Percentiles rank a stretch among this genome's conserved stretches.
Evolutionary conservation across 1,284 basidiomycete species (phyloP).

Genomic region (Heterobasidion parviporum): DNA sequence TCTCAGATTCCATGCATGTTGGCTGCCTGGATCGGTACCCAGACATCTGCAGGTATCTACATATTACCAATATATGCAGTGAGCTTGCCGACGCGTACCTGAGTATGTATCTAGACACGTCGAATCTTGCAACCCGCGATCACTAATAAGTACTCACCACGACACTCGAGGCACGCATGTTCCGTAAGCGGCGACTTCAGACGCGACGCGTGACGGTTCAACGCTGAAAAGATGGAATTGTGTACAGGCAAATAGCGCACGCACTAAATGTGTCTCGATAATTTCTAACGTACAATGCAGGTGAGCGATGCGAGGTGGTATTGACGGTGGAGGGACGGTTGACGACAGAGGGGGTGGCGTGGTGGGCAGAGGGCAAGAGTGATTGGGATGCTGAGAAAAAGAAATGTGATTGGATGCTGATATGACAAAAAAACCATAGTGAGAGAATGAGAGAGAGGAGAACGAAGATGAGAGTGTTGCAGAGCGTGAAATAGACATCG

Average conservation of each 20-base stretch:
- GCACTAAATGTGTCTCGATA: neutral
- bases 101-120: neutral
- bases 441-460: slow-evolving; percentile 12
- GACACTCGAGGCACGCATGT: neutral
- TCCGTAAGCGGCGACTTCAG: neutral
- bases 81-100: neutral
- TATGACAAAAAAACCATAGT: slow-evolving; percentile 17
- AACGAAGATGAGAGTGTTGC: slow-evolving; percentile 12
- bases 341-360: neutral
- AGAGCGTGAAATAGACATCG: slow-evolving; percentile 11
- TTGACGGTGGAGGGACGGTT: neutral
- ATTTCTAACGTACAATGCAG: slow-evolving; percentile 14
- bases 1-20: too few relatives aligned
- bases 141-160: too few relatives aligned
- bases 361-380: neutral
- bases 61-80: slow-evolving; percentile 6
- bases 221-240: neutral
- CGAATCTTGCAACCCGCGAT: neutral
- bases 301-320: slow-evolving; percentile 10
- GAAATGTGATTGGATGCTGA: slow-evolving; percentile 25
- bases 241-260: neutral
- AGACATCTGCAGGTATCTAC: too few relatives aligned
- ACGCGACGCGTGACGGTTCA: neutral
- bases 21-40: too few relatives aligned
- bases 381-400: neutral